Base-by-base conservation (phyloP, 306 rosid species). In the Pterocarpus macrocarpus region DNA sequence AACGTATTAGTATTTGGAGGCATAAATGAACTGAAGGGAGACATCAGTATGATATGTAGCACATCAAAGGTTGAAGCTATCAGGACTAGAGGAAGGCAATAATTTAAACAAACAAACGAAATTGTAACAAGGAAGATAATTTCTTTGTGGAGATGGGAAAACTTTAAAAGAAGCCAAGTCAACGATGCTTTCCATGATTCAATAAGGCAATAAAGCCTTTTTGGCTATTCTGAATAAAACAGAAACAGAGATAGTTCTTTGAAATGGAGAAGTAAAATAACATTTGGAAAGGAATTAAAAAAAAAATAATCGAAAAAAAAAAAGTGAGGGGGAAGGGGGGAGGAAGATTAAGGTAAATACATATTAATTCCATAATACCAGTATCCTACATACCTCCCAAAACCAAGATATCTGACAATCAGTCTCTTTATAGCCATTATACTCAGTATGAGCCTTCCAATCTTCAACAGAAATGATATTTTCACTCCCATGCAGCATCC, bases 361-460 rank as follows among this genome's bases (percentile, higher is more conserved):
- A 71, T 2, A 10, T 47, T 38, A 56, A 66, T 73, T 84, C 57
- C 81, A 73, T 63, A 77, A 72, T 76, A 57, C n/a, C 35, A 76
- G 74, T 81, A 80, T 43, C 74, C 22, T 34, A 81, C 84, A 16
- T 84, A 91, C 99, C 97, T 93, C 85, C 97, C 97, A 95, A 88
- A 95, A 95, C 99, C 99, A 95, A 49, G 77, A 79, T 78, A 95
- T 93, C 64, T 91, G 96, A 82, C 65, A 33, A 83, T 95, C 99
- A 22, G 77, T 87, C 85, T 91, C 97, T 77, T 85, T 81, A 88
- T 88, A 95, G 86, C 94, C 98, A 67, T 79, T 82, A 82, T 93
- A 93, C 67, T 88, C 90, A 0, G 97, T 93, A 69, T 93, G 92
- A 17, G 91, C 90, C 88, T 88, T 93, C 99, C 99, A 95, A 83